Conservation (phyloP, 768 basidiomycete species). For the Lactarius hatsudake region DNA sequence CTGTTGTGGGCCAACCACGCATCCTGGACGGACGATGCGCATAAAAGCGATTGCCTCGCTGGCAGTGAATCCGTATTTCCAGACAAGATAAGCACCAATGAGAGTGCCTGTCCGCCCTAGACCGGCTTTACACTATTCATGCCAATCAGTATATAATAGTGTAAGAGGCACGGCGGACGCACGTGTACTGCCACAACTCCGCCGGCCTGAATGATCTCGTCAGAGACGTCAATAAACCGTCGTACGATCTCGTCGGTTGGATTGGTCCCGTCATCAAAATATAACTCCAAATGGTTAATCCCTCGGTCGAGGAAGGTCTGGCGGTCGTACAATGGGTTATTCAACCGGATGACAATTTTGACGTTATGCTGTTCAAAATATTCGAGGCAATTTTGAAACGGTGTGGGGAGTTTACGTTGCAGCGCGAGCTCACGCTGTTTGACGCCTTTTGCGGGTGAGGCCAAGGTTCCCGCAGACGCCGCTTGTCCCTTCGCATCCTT, state of each 20-base stretch:
- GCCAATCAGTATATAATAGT: slow-evolving; percentile 23
- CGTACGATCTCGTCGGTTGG: slow-evolving; percentile 94
- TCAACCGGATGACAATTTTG: slow-evolving; percentile 89
- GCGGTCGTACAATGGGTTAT: slow-evolving; percentile 88
- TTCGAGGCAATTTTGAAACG: slow-evolving; percentile 88
- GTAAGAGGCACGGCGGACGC: slow-evolving; percentile 35
- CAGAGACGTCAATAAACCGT: slow-evolving; percentile 84
- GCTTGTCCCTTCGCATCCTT: slow-evolving; percentile 67
- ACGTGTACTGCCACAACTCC: slow-evolving; percentile 89
- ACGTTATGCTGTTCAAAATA: slow-evolving; percentile 87
- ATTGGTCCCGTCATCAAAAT: slow-evolving; percentile 98
- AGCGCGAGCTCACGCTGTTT: slow-evolving; percentile 50
- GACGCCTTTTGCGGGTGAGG: slow-evolving; percentile 31
- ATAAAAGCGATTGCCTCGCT: slow-evolving; percentile 96
- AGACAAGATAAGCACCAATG: slow-evolving; percentile 96
- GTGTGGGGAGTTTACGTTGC: slow-evolving; percentile 72
- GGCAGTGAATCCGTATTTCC: slow-evolving; percentile 98
- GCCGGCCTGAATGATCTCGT: slow-evolving; percentile 69
- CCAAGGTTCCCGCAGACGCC: slow-evolving; percentile 36
- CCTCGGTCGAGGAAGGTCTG: slow-evolving; percentile 78
- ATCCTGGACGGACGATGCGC: slow-evolving; percentile 94
- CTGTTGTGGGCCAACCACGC: slow-evolving; percentile 88
- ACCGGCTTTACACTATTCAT: slow-evolving; percentile 85
- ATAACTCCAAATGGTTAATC: slow-evolving; percentile 87
- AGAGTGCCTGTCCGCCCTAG: slow-evolving; percentile 94